phyloP scores from a whole-genome alignment of 192 early-diverging fungal genomes.

The Rhizophagus prolifer region DNA sequence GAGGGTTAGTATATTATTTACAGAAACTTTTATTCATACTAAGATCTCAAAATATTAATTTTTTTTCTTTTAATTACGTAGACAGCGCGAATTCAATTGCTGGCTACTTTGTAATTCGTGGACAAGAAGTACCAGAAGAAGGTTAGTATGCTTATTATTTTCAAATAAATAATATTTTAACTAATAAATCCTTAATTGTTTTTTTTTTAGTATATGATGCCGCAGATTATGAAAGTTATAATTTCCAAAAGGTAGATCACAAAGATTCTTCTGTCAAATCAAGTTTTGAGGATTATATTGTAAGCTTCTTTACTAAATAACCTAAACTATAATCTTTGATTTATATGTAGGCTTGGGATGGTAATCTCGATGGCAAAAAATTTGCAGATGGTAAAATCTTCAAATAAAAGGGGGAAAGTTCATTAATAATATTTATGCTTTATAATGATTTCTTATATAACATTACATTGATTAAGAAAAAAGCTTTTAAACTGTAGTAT shows the following conservation, averaged over 20 bases:
- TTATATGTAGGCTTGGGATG: slow-evolving; percentile 75
- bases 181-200: slow-evolving; percentile 18
- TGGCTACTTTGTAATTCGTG: slow-evolving; percentile 95
- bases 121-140: slow-evolving; percentile 76
- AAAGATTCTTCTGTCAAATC: slow-evolving; percentile 60
- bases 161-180: not conserved
- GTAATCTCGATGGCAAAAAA: slow-evolving; percentile 66
- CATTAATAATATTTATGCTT: slow-evolving; percentile 10
- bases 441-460: not conserved
- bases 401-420: slow-evolving; percentile 55
- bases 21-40: not conserved
- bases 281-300: slow-evolving; percentile 54
- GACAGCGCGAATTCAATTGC: slow-evolving; percentile 87
- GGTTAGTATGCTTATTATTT: slow-evolving; percentile 16
- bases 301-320: slow-evolving; percentile 24
- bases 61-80: not conserved
- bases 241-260: slow-evolving; percentile 74
- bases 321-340: slow-evolving; percentile 35
- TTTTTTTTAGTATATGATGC: slow-evolving; percentile 64
- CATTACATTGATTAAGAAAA: not conserved
- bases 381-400: slow-evolving; percentile 86
- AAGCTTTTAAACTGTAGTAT: not conserved
- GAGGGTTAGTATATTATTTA: slow-evolving; percentile 32
- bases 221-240: slow-evolving; percentile 87
- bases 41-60: not conserved